phyloP scores from a whole-genome alignment of 805 yeast genomes.

The Metschnikowia koreensis region DNA sequence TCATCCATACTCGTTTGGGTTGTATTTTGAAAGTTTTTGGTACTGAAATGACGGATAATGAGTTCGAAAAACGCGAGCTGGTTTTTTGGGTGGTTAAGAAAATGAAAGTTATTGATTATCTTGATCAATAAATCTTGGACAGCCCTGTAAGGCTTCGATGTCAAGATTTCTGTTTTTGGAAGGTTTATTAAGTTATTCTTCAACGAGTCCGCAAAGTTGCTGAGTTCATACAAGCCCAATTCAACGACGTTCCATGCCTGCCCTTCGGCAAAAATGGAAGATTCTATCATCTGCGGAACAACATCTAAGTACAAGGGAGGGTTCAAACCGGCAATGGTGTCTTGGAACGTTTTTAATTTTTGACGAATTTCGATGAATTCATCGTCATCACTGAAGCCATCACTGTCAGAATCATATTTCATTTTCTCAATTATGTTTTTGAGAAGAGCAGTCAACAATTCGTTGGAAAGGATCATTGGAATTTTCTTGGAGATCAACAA shows the following conservation, averaged over 20 bases:
- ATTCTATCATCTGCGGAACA: conserved; percentile 57
- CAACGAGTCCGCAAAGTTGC: conserved; percentile 74
- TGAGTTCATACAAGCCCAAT: conserved; percentile 80
- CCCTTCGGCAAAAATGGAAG: conserved; percentile 12
- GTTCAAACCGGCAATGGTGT: conserved; percentile 60
- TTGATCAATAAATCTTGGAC: conserved; percentile 61
- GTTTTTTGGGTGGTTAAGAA: conserved; percentile 72
- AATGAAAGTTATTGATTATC: conserved; percentile 39
- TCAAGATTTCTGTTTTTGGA: conserved; percentile 61
- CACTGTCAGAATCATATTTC: conserved; percentile 75
- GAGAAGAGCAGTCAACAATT: conserved; percentile 61
- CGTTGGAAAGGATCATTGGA: conserved; percentile 33
- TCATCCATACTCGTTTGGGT: conserved; percentile 45
- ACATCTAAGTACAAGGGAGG: conserved; percentile 61
- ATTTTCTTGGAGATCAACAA: conserved; percentile 65
- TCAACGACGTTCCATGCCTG: conserved; percentile 55
- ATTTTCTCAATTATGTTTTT: conserved; percentile 72
- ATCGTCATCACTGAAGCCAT: conserved; percentile 54
- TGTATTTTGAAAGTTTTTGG: conserved; percentile 38
- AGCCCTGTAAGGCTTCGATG: conserved; percentile 62
- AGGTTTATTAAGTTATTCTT: conserved; percentile 73
- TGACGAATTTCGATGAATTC: conserved; percentile 79
- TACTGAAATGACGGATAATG: conserved; percentile 71
- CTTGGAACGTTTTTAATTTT: conserved; percentile 77
- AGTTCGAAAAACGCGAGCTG: conserved; percentile 83